Conservation (phyloP, 306 rosid species). For the Trichosanthes truncata region DNA sequence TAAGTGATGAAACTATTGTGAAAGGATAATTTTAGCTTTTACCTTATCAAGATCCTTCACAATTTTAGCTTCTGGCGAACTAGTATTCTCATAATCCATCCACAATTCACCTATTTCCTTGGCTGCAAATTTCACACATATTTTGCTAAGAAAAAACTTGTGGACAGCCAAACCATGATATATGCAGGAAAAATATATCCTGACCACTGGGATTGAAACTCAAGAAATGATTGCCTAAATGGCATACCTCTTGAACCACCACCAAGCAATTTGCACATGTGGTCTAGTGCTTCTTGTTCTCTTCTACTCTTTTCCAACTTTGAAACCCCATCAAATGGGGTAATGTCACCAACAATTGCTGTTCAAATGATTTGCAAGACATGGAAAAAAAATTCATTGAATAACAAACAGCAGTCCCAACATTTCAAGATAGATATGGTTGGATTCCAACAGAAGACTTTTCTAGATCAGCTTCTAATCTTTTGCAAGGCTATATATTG, state of each 20-base stretch:
- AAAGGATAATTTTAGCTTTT: background rate
- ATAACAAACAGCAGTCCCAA: background rate
- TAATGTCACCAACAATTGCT: constrained; percentile 97
- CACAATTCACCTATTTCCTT: constrained; percentile 70
- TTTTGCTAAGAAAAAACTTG: constrained; percentile 10
- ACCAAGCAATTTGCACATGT: constrained; percentile 87
- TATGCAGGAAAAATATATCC: background rate
- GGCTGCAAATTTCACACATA: constrained; percentile 32
- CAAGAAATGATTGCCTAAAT: background rate
- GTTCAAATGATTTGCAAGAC: constrained; percentile 1
- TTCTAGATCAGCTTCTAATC: background rate
- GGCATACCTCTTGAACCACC: constrained; percentile 71
- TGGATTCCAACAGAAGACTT: background rate
- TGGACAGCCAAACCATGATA: constrained; percentile 12
- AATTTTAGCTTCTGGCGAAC: constrained; percentile 78
- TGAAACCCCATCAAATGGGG: constrained; percentile 72
- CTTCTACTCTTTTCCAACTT: constrained; percentile 60
- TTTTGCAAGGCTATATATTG: background rate
- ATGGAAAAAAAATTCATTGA: background rate
- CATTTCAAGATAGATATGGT: background rate
- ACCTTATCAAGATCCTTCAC: constrained; percentile 94
- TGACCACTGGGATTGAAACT: background rate
- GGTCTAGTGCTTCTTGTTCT: constrained; percentile 71
- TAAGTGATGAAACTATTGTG: constrained; percentile 8
- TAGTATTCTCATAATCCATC: constrained; percentile 73